Percentiles rank a stretch among this genome's conserved stretches.
These are phyloP conservation scores for Buxus sempervirens DNA, from an alignment of 164 flowering plant genomes.

Conservation along the genomic window DNA sequence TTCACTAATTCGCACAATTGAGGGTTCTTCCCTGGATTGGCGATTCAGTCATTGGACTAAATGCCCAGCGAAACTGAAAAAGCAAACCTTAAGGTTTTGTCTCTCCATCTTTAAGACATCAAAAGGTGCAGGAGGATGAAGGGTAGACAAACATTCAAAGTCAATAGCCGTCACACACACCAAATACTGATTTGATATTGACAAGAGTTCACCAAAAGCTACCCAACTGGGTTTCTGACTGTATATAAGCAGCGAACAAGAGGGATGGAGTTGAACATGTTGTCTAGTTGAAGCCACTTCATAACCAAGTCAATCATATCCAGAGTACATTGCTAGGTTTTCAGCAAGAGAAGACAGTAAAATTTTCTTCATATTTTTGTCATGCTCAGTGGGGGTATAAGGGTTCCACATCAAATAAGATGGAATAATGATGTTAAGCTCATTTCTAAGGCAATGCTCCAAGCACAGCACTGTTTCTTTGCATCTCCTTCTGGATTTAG, in stretches of 20 bases:
- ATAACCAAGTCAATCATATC: conserved; percentile 81
- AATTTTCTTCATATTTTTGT: conserved; percentile 46
- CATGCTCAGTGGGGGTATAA: conserved; percentile 34
- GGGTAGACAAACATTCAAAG: conserved; percentile 39
- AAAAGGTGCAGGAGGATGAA: conserved; percentile 60
- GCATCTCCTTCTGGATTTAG: conserved; percentile 86
- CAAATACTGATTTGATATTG: conserved; percentile 57
- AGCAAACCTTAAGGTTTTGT: conserved; percentile 44
- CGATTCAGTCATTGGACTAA: no score
- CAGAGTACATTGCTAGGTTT: conserved; percentile 88
- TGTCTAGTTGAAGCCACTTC: conserved; percentile 77
- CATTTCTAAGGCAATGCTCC: conserved; percentile 65
- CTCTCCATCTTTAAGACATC: conserved; percentile 47
- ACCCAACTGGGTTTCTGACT: conserved; percentile 82
- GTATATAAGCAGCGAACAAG: conserved; percentile 75
- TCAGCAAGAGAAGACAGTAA: conserved; percentile 80
- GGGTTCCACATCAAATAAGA: conserved; percentile 80
- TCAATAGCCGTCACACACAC: conserved; percentile 90
- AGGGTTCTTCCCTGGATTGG: no score
- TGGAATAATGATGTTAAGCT: conserved; percentile 57
- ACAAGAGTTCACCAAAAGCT: conserved; percentile 75
- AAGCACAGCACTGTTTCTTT: conserved; percentile 69
- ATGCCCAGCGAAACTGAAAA: no score
- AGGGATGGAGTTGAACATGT: conserved; percentile 77
- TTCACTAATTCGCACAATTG: no score